A percentile compares a stretch with the other conserved stretches of the same genome.
Evolutionary conservation across 495 filamentous ascomycete genomes (phyloP).

Genomic region (Aspergillus biplanus): DNA sequence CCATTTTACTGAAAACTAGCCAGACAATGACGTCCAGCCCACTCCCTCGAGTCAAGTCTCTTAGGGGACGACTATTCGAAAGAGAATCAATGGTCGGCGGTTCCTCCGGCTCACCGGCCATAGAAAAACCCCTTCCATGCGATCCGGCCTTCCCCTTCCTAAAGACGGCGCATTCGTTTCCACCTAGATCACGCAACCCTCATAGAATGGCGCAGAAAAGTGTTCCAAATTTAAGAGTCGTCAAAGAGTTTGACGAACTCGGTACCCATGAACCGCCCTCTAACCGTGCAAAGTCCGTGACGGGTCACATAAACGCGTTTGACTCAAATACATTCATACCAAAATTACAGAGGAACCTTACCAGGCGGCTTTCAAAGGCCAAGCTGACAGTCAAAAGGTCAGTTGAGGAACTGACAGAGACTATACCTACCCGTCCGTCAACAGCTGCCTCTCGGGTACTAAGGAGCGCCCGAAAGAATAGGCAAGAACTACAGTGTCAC

Average conservation of each 20-base stretch:
- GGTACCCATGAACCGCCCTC: background rate
- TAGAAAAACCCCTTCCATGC: slow-evolving; percentile 42
- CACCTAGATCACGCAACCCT: slow-evolving; percentile 15
- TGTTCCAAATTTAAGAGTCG: slow-evolving; percentile 25
- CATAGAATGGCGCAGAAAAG: slow-evolving; percentile 26
- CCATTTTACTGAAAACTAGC: slow-evolving; percentile 13
- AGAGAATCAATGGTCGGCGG: background rate
- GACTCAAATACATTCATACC: slow-evolving; percentile 24
- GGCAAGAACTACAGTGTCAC: slow-evolving; percentile 23
- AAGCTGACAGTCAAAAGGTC: slow-evolving; percentile 31
- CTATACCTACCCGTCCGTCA: slow-evolving; percentile 26
- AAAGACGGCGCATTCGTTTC: slow-evolving; percentile 1
- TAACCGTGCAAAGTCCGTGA: slow-evolving; percentile 15
- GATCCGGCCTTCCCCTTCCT: slow-evolving; percentile 30
- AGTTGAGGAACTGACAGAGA: slow-evolving; percentile 25
- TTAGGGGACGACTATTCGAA: slow-evolving; percentile 20
- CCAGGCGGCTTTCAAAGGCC: slow-evolving; percentile 35
- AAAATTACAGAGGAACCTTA: slow-evolving; percentile 29
- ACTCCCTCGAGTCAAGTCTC: slow-evolving; percentile 29
- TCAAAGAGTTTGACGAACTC: background rate
- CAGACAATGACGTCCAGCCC: slow-evolving; percentile 27
- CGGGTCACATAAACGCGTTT: slow-evolving; percentile 17
- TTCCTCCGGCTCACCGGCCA: slow-evolving; percentile 8
- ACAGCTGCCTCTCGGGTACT: slow-evolving; percentile 36
- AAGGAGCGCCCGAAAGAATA: slow-evolving; percentile 26